Conservation (phyloP, 768 basidiomycete species). For the Boletus sensibilis region DNA sequence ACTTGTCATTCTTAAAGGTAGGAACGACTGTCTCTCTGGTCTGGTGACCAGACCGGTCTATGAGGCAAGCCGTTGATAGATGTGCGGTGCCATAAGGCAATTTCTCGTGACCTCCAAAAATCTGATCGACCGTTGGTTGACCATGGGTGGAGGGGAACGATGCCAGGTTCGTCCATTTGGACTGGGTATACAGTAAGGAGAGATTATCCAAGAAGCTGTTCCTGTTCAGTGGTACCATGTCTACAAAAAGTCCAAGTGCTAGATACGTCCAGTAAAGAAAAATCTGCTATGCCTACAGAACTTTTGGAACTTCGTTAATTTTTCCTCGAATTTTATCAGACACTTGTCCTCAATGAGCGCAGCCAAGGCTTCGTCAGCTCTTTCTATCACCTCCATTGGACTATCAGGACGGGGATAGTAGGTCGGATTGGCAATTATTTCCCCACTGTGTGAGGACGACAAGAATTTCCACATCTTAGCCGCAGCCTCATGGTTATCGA, state of each 20-base stretch:
- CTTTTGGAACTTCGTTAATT: constrained; percentile 20
- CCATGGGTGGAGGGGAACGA: not conserved
- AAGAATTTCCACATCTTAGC: constrained; percentile 13
- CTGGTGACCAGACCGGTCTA: too few species aligned
- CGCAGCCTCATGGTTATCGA: constrained; percentile 16
- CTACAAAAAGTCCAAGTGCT: constrained; percentile 1
- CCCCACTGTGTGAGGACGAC: constrained; percentile 9
- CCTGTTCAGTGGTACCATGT: not conserved
- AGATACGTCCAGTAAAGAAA: constrained; percentile 14
- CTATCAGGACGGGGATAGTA: constrained; percentile 17
- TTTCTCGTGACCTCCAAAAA: not conserved
- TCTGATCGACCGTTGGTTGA: too few species aligned
- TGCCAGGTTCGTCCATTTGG: not conserved
- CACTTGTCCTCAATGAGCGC: constrained; percentile 23
- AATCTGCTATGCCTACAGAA: constrained; percentile 17
- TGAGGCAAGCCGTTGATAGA: too few species aligned
- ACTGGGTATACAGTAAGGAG: not conserved
- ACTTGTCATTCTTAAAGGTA: too few species aligned
- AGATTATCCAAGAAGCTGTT: not conserved
- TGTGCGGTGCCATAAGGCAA: not conserved
- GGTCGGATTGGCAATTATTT: constrained; percentile 20
- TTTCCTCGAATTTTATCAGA: constrained; percentile 16
- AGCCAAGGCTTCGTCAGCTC: constrained; percentile 17
- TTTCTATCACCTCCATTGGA: constrained; percentile 13
- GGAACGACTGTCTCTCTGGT: too few species aligned